These are phyloP conservation scores for Coelastrella sp. DNA, from an alignment of 139 green algal genomes.

Conservation along the genomic window DNA sequence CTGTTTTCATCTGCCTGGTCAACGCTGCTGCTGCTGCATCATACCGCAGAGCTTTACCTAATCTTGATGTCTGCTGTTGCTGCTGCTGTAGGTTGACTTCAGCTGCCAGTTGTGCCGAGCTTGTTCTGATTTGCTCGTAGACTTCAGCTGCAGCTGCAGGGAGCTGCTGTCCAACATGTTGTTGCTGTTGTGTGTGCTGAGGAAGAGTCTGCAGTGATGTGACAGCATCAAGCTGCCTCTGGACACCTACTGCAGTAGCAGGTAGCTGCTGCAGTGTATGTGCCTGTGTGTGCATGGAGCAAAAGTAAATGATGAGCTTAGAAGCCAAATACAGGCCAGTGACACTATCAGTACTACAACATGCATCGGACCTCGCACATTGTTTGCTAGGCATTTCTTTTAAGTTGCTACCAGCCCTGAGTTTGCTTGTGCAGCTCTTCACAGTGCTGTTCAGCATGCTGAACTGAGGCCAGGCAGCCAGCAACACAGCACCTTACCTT, in stretches of 20 bases:
- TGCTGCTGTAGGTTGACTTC: slow-evolving; percentile 5
- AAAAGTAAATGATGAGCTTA: too few relatives aligned
- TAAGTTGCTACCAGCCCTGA: too few relatives aligned
- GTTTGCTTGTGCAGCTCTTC: too few relatives aligned
- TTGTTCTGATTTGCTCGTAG: not conserved
- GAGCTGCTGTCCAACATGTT: not conserved
- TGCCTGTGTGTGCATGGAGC: too few relatives aligned
- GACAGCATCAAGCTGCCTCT: not conserved
- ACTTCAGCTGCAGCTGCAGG: slow-evolving; percentile 10
- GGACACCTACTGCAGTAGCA: not conserved
- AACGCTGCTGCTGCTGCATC: slow-evolving; percentile 16
- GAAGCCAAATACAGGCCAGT: too few relatives aligned
- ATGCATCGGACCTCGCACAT: too few relatives aligned
- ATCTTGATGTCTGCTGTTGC: not conserved
- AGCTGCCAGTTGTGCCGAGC: not conserved
- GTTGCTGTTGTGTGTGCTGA: not conserved
- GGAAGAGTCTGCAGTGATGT: not conserved
- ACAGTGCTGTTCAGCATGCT: too few relatives aligned
- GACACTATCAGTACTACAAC: too few relatives aligned
- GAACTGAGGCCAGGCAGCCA: too few relatives aligned
- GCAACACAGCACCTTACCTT: not conserved
- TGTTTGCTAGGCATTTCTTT: too few relatives aligned
- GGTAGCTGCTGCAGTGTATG: too few relatives aligned
- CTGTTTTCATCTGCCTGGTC: not conserved
- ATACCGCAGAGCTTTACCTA: not conserved